phyloP scores from a whole-genome alignment of 2,329 filamentous ascomycete species.

The Xylariomycetidae sp. region DNA sequence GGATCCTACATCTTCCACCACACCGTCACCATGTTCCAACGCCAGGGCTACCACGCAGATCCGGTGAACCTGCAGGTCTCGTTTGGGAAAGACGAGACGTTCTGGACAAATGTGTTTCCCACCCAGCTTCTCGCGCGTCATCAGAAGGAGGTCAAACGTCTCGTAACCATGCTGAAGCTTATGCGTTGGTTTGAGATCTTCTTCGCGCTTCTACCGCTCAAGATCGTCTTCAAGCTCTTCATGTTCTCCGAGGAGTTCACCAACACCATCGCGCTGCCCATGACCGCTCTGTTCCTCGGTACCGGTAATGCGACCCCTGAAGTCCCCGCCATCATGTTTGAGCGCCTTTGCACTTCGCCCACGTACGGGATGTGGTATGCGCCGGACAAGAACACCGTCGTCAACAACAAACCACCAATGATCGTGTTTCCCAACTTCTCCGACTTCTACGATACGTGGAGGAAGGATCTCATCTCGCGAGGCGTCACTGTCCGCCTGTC shows the following conservation, averaged over 20 bases:
- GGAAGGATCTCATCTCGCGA: constrained; percentile 39
- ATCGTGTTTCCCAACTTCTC: constrained; percentile 54
- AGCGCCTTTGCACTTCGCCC: constrained; percentile 33
- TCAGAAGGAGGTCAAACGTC: constrained; percentile 43
- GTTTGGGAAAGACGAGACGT: constrained; percentile 50
- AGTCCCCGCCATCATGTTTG: constrained; percentile 29
- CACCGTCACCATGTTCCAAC: constrained; percentile 54
- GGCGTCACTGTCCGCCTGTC: constrained; percentile 50
- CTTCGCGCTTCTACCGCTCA: constrained; percentile 45
- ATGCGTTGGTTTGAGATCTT: constrained; percentile 49
- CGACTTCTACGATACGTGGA: constrained; percentile 51
- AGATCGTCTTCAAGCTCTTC: constrained; percentile 25
- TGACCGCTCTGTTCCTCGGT: constrained; percentile 32
- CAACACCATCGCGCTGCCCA: constrained; percentile 26
- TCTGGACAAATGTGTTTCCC: constrained; percentile 55
- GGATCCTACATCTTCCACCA: constrained; percentile 57
- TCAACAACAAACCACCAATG: constrained; percentile 50
- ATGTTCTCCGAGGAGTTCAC: constrained; percentile 28
- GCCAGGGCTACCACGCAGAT: constrained; percentile 49
- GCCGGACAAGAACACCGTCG: constrained; percentile 23
- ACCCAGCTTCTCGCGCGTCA: constrained; percentile 47
- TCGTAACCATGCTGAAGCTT: constrained; percentile 44
- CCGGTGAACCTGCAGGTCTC: constrained; percentile 52
- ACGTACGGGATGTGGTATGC: constrained; percentile 58
- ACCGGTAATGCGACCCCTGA: constrained; percentile 30